phyloP scores from a whole-genome alignment of 129 eudicot genomes.

The Lactuca sativa region DNA sequence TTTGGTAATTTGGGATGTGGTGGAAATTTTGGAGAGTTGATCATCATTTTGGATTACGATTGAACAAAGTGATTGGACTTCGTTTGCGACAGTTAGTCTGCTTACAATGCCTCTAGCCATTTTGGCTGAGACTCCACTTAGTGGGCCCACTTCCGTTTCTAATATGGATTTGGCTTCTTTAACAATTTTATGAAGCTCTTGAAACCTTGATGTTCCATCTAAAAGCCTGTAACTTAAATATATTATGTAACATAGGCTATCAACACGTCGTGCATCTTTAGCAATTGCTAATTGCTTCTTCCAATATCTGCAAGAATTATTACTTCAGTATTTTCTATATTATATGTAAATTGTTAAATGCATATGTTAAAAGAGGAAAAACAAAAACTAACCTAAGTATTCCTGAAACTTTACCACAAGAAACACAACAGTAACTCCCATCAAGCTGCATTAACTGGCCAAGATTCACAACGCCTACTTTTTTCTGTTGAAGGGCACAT shows the following conservation, averaged over 20 bases:
- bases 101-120: constrained; percentile 92
- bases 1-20: constrained; percentile 29
- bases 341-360: background rate
- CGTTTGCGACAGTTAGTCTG: constrained; percentile 78
- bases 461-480: constrained; percentile 85
- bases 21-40: constrained; percentile 52
- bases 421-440: constrained; percentile 93
- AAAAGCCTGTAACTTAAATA: constrained; percentile 71
- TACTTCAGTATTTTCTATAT: too few species aligned
- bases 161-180: constrained; percentile 64
- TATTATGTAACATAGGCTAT: constrained; percentile 77
- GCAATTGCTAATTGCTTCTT: constrained; percentile 81
- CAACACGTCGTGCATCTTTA: constrained; percentile 91
- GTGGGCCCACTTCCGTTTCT: constrained; percentile 86
- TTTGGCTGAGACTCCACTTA: constrained; percentile 70
- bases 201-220: constrained; percentile 81
- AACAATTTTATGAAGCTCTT: constrained; percentile 69
- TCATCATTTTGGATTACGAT: constrained; percentile 77
- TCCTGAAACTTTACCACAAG: constrained; percentile 98
- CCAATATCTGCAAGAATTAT: constrained; percentile 60
- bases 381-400: constrained; percentile 69
- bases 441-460: constrained; percentile 87
- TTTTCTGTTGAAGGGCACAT: constrained; percentile 78
- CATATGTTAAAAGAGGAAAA: background rate
- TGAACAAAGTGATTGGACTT: constrained; percentile 80